These are phyloP conservation scores for Didymella exigua DNA, from an alignment of 2,329 filamentous ascomycete species.

Conservation along the genomic window DNA sequence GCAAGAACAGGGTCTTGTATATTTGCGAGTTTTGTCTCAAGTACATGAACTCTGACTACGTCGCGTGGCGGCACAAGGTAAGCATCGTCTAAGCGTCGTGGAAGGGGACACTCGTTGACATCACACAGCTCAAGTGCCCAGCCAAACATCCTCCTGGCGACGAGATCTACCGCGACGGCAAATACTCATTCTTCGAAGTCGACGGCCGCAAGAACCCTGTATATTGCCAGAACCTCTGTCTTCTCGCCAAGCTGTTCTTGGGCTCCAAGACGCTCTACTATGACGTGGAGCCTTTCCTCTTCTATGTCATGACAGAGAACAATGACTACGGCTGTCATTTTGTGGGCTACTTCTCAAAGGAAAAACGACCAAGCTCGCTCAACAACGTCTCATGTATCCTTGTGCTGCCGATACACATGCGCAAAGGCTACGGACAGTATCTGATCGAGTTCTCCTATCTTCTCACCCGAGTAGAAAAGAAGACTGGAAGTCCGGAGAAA, in stretches of 20 bases:
- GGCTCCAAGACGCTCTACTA: conserved; percentile 98
- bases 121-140: conserved; percentile 72
- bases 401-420: conserved; percentile 93
- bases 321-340: conserved; percentile 93
- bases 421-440: conserved; percentile 95
- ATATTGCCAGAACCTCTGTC: conserved; percentile 97
- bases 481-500: conserved; percentile 95
- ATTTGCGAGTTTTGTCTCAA: conserved; percentile 99
- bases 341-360: conserved; percentile 99
- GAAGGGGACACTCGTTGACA: conserved; percentile 29
- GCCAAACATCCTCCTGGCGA: conserved; percentile 97
- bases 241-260: conserved; percentile 95
- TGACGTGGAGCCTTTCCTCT: conserved; percentile 94
- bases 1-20: conserved; percentile 92
- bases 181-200: conserved; percentile 95
- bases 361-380: conserved; percentile 90
- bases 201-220: conserved; percentile 96
- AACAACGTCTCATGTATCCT: conserved; percentile 99
- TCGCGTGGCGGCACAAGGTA: conserved; percentile 92
- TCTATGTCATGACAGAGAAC: conserved; percentile 96
- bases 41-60: conserved; percentile 99
- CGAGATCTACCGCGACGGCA: conserved; percentile 92
- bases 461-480: conserved; percentile 87
- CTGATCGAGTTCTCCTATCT: conserved; percentile 99
- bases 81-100: background rate